Evolutionary conservation across 805 yeast species (phyloP).

Genomic region (Metschnikowia borealis): DNA sequence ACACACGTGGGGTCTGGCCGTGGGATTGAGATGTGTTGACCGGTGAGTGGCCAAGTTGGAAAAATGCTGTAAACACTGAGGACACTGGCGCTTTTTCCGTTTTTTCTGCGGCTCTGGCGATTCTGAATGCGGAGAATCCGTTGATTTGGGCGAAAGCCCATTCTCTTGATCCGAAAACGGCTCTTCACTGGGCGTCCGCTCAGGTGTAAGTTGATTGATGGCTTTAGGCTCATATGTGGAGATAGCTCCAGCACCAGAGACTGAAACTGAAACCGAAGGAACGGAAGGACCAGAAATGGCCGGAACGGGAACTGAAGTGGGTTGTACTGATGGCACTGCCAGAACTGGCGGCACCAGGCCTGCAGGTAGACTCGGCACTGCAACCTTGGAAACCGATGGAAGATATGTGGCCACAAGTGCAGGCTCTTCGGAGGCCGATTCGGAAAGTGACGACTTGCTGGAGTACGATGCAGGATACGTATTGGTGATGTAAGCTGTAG

Average conservation of each 20-base stretch:
- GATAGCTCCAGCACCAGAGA: too few relatives aligned
- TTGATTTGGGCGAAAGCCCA: neutral
- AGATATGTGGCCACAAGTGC: neutral
- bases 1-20: slow-evolving; percentile 75
- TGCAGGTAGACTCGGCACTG: neutral
- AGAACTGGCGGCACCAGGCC: neutral
- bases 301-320: too few relatives aligned
- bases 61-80: slow-evolving; percentile 62
- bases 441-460: slow-evolving; percentile 1
- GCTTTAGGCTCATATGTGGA: too few relatives aligned
- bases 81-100: slow-evolving; percentile 68
- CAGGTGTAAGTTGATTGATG: too few relatives aligned
- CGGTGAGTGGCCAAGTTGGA: slow-evolving; percentile 81
- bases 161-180: neutral
- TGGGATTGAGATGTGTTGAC: slow-evolving; percentile 69
- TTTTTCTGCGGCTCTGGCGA: slow-evolving; percentile 33
- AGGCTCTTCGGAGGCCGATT: neutral
- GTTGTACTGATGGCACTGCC: neutral
- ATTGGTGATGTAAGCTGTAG: neutral
- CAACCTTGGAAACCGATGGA: too few relatives aligned
- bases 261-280: too few relatives aligned
- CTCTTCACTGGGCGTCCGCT: neutral
- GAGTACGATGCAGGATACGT: slow-evolving; percentile 1
- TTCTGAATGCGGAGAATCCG: neutral
- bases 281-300: too few relatives aligned